Evolutionary conservation across 164 flowering plant genomes (phyloP).

Genomic region (Berberis vulgaris): DNA sequence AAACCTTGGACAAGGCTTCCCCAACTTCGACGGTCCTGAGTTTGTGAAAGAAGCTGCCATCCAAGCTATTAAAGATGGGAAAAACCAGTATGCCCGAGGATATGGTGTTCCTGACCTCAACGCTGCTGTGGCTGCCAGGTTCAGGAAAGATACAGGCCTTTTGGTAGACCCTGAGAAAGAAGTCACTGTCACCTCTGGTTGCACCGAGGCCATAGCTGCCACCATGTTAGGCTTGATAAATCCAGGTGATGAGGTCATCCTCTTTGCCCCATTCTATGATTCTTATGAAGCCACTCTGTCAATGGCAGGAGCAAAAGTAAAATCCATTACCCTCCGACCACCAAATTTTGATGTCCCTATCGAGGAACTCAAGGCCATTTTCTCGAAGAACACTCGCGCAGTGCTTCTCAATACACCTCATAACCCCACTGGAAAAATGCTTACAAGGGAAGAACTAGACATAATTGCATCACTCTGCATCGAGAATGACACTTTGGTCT

Average conservation of each 20-base stretch:
- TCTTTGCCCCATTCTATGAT: constrained; percentile 96
- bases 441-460: constrained; percentile 66
- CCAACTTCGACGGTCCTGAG: constrained; percentile 97
- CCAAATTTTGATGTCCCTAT: constrained; percentile 82
- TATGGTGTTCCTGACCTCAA: constrained; percentile 89
- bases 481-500: constrained; percentile 78
- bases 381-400: constrained; percentile 78
- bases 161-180: constrained; percentile 88
- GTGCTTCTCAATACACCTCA: constrained; percentile 87
- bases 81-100: constrained; percentile 96
- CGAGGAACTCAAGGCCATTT: constrained; percentile 55
- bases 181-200: constrained; percentile 92
- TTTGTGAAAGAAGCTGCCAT: constrained; percentile 98
- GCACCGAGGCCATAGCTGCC: constrained; percentile 99
- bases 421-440: constrained; percentile 97
- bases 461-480: constrained; percentile 71
- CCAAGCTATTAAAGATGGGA: constrained; percentile 79
- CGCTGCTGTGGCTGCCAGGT: constrained; percentile 68
- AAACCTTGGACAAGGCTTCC: constrained; percentile 96
- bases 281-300: constrained; percentile 92
- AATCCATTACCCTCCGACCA: constrained; percentile 65
- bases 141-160: constrained; percentile 77
- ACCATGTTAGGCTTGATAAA: constrained; percentile 84
- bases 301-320: constrained; percentile 90
- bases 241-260: constrained; percentile 92